These are phyloP conservation scores for Aspergillus melleus DNA, from an alignment of 2,329 filamentous ascomycete genomes.

Conservation along the genomic window DNA sequence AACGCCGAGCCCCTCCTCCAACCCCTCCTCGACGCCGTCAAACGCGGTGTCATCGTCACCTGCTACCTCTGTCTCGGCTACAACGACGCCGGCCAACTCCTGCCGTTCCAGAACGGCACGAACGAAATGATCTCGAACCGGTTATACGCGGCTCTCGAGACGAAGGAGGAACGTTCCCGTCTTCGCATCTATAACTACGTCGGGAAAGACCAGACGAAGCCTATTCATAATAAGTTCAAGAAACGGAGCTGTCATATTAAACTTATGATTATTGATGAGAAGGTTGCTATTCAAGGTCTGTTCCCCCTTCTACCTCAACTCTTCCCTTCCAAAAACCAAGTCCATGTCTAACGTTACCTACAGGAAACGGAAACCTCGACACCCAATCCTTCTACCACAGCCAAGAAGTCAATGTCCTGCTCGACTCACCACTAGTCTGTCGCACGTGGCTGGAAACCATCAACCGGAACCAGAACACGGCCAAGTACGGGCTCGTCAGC, in stretches of 20 bases:
- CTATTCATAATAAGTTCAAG: conserved; percentile 67
- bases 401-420: conserved; percentile 75
- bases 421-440: conserved; percentile 66
- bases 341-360: no score
- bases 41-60: conserved; percentile 66
- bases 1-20: conserved; percentile 69
- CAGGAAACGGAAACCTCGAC: conserved; percentile 73
- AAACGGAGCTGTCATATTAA: conserved; percentile 74
- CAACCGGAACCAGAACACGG: conserved; percentile 67
- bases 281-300: conserved; percentile 64
- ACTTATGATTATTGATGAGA: conserved; percentile 70
- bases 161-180: conserved; percentile 46
- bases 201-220: conserved; percentile 68
- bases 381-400: conserved; percentile 78
- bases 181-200: conserved; percentile 71
- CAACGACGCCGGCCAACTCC: conserved; percentile 74
- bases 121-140: conserved; percentile 69
- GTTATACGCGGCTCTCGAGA: conserved; percentile 59
- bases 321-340: no score
- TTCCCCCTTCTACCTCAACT: neutral
- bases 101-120: conserved; percentile 73
- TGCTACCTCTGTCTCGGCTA: conserved; percentile 77
- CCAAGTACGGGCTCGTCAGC: conserved; percentile 55
- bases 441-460: conserved; percentile 62
- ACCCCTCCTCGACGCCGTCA: conserved; percentile 63